phyloP scores from a whole-genome alignment of 2,329 filamentous ascomycete species.

The Piedraia hortae region DNA sequence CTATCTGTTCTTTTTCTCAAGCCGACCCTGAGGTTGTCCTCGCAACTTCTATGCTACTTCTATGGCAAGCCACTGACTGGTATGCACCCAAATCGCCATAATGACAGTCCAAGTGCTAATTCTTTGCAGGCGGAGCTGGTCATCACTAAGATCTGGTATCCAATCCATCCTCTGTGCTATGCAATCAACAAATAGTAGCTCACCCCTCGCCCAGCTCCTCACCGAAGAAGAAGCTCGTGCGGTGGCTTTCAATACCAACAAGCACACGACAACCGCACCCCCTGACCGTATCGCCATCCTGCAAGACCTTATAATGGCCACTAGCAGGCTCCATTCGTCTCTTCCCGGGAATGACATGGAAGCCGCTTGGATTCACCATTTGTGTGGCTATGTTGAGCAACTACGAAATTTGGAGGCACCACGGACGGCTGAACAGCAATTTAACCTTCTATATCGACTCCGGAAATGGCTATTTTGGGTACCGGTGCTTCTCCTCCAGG shows the following conservation, averaged over 20 bases:
- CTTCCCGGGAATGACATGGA: constrained; percentile 19
- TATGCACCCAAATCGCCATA: constrained; percentile 21
- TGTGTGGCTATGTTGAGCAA: constrained; percentile 20
- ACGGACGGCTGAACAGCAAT: constrained; percentile 46
- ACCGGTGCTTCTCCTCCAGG: constrained; percentile 57
- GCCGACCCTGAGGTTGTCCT: constrained; percentile 77
- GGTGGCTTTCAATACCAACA: too few relatives aligned
- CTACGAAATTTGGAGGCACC: constrained; percentile 16
- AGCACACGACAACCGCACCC: too few relatives aligned
- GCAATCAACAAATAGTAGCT: constrained; percentile 69
- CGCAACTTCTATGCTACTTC: constrained; percentile 69
- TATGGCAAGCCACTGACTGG: constrained; percentile 94
- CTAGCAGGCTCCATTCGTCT: constrained; percentile 18
- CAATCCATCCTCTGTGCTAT: constrained; percentile 77
- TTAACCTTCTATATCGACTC: constrained; percentile 66
- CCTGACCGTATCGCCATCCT: constrained; percentile 10
- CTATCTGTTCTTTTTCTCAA: constrained; percentile 59
- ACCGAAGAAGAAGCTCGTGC: constrained; percentile 33
- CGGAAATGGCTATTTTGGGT: constrained; percentile 92
- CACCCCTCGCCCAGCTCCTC: constrained; percentile 59
- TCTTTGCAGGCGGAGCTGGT: constrained; percentile 54
- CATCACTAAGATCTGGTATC: constrained; percentile 71
- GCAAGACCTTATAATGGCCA: constrained; percentile 15
- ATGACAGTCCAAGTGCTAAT: constrained; percentile 3
- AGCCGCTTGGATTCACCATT: constrained; percentile 21